Evolutionary conservation across 2,329 filamentous ascomycete genomes (phyloP).

Genomic region (Ophioceras dolichostomum): DNA sequence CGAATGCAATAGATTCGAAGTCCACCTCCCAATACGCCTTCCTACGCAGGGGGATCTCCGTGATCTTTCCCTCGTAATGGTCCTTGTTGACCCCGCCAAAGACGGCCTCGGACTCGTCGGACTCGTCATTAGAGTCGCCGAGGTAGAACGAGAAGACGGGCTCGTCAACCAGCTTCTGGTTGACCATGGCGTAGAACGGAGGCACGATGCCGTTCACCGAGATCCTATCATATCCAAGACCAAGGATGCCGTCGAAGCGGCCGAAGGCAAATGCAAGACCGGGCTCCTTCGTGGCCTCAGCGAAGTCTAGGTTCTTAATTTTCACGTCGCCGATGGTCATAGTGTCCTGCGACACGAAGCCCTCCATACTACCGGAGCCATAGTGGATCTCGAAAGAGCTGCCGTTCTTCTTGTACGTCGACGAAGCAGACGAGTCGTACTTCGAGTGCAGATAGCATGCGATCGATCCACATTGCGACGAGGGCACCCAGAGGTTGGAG

Average conservation of each 20-base stretch:
- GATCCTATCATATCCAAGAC: slow-evolving; percentile 88
- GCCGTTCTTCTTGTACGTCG: slow-evolving; percentile 89
- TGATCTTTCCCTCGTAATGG: slow-evolving; percentile 76
- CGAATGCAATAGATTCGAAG: slow-evolving; percentile 82
- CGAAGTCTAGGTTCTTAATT: slow-evolving; percentile 86
- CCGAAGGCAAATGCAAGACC: slow-evolving; percentile 97
- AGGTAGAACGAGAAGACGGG: slow-evolving; percentile 96
- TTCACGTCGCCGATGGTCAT: slow-evolving; percentile 80
- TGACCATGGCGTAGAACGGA: slow-evolving; percentile 91
- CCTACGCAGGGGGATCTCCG: slow-evolving; percentile 86
- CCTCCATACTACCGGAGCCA: slow-evolving; percentile 85
- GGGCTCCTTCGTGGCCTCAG: slow-evolving; percentile 90
- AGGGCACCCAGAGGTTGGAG: slow-evolving; percentile 98
- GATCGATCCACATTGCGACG: slow-evolving; percentile 79
- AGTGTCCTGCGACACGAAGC: slow-evolving; percentile 83
- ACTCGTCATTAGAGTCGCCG: slow-evolving; percentile 54
- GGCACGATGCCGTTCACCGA: slow-evolving; percentile 93
- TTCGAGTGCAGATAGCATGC: slow-evolving; percentile 96
- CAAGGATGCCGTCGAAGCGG: slow-evolving; percentile 92
- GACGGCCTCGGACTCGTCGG: slow-evolving; percentile 69
- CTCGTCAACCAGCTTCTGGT: slow-evolving; percentile 82
- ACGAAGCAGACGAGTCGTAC: slow-evolving; percentile 85
- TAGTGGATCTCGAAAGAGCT: slow-evolving; percentile 87
- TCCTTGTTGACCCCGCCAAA: slow-evolving; percentile 81
- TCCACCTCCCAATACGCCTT: slow-evolving; percentile 99